Percentiles rank a stretch among this genome's conserved stretches.
phyloP scores from a whole-genome alignment of 352 stramenopile genomes.

The Globisporangium solare region DNA sequence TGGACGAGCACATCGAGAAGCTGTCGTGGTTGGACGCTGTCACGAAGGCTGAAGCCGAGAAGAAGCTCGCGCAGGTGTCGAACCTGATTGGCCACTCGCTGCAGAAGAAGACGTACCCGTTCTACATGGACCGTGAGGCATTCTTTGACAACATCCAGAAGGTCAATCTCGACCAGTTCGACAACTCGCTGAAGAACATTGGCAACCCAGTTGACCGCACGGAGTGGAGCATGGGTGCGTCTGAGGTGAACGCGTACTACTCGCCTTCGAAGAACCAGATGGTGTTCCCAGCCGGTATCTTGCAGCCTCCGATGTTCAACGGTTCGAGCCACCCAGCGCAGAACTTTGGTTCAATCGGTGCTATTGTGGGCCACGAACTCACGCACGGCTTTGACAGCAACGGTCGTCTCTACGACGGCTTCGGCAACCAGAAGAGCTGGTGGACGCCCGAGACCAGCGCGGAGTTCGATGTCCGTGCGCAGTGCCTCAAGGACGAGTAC shows the following conservation, averaged over 20 bases:
- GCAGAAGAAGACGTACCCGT: slow-evolving; percentile 38
- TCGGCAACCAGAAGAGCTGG: slow-evolving; percentile 90
- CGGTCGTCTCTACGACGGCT: slow-evolving; percentile 76
- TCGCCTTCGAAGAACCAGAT: slow-evolving; percentile 76
- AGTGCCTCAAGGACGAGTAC: slow-evolving; percentile 60
- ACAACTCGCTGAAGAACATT: slow-evolving; percentile 25
- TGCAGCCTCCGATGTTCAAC: slow-evolving; percentile 92
- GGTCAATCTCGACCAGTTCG: slow-evolving; percentile 24
- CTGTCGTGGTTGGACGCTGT: slow-evolving; percentile 87
- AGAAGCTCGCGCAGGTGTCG: too few relatives aligned
- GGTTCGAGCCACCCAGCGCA: slow-evolving; percentile 65
- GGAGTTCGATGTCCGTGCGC: slow-evolving; percentile 59
- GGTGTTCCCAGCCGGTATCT: slow-evolving; percentile 91
- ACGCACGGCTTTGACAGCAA: slow-evolving; percentile 93
- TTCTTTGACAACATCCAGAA: slow-evolving; percentile 53
- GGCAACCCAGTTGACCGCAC: slow-evolving; percentile 42
- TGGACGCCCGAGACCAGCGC: slow-evolving; percentile 76
- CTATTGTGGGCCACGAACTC: slow-evolving; percentile 92
- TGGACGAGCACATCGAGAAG: slow-evolving; percentile 73
- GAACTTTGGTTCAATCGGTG: slow-evolving; percentile 89
- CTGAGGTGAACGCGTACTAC: slow-evolving; percentile 89
- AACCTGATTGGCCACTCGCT: too few relatives aligned
- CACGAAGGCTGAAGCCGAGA: too few relatives aligned
- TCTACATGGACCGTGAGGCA: slow-evolving; percentile 19
- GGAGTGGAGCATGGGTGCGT: slow-evolving; percentile 85